A percentile compares a stretch with the other conserved stretches of the same genome.
These are phyloP conservation scores for Alternaria infectoria DNA, from an alignment of 2,329 filamentous ascomycete species.

Conservation along the genomic window DNA sequence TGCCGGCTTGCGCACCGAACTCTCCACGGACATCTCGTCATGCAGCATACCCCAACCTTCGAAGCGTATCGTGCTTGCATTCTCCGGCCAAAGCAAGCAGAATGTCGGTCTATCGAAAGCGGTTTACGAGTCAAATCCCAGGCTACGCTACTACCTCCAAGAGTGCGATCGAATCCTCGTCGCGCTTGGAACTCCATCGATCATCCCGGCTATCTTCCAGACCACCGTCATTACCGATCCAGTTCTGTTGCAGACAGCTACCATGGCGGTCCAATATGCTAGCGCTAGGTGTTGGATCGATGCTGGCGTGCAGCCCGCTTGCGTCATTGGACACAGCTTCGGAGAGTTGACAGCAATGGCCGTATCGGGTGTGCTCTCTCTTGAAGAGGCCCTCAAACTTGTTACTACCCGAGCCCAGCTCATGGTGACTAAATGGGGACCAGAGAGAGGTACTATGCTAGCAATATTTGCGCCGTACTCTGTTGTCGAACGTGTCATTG, in stretches of 20 bases:
- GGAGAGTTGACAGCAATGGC: constrained; percentile 50
- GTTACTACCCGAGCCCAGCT: constrained; percentile 44
- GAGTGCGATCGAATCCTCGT: constrained; percentile 17
- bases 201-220: constrained; percentile 21
- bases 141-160: constrained; percentile 14
- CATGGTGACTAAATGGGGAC: constrained; percentile 24
- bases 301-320: constrained; percentile 12
- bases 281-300: constrained; percentile 26
- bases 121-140: constrained; percentile 1
- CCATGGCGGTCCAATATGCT: constrained; percentile 31
- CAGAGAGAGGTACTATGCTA: constrained; percentile 31
- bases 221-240: not conserved
- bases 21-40: not conserved
- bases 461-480: constrained; percentile 11
- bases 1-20: not conserved
- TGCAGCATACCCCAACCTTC: not conserved
- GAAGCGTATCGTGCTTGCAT: constrained; percentile 5
- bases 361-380: constrained; percentile 40
- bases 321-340: constrained; percentile 35
- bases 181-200: constrained; percentile 3
- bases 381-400: constrained; percentile 38
- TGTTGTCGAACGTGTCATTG: constrained; percentile 5
- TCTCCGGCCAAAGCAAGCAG: constrained; percentile 11
- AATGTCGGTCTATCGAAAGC: not conserved
- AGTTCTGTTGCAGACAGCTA: constrained; percentile 20